Percentiles rank a stretch among this genome's conserved stretches.
Evolutionary conservation across 2,329 filamentous ascomycete species (phyloP).

Genomic region (Epichloe coenophiala): DNA sequence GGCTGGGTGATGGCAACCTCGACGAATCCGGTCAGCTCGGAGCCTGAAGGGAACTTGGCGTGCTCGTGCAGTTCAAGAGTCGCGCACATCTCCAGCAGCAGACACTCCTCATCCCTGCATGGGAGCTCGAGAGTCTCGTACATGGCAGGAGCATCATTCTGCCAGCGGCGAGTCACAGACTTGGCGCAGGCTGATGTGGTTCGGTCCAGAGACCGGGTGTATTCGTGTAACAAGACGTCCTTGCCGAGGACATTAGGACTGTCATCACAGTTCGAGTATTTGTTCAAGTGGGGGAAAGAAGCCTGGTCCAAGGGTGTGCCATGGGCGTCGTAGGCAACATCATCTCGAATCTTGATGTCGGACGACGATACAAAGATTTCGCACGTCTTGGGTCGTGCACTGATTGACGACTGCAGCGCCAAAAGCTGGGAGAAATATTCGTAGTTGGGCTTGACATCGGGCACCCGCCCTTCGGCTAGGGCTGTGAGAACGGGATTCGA

Average conservation of each 20-base stretch:
- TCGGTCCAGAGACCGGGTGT: conserved; percentile 40
- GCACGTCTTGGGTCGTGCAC: conserved; percentile 42
- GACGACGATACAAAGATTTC: conserved; percentile 46
- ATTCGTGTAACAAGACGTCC: conserved; percentile 44
- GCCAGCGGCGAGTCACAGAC: conserved; percentile 41
- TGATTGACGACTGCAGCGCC: conserved; percentile 37
- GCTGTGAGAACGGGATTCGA: conserved; percentile 50
- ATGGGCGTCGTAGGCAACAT: conserved; percentile 30
- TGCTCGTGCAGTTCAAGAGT: conserved; percentile 45
- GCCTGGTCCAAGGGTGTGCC: conserved; percentile 28
- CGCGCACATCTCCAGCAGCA: conserved; percentile 49
- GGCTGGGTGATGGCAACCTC: conserved; percentile 44
- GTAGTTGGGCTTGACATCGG: conserved; percentile 46
- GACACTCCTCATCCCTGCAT: conserved; percentile 35
- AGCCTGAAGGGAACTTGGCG: conserved; percentile 43
- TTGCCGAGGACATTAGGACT: conserved; percentile 35
- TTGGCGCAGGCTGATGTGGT: conserved; percentile 42
- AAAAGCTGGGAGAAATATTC: conserved; percentile 47
- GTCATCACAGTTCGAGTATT: conserved; percentile 39
- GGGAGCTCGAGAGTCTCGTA: conserved; percentile 36
- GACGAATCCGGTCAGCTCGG: conserved; percentile 45
- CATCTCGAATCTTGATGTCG: conserved; percentile 36
- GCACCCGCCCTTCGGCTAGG: conserved; percentile 42
- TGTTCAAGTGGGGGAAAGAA: conserved; percentile 45
- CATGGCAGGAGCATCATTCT: conserved; percentile 43